Conservation (phyloP, 306 rosid species). For the Trifolium dubium region DNA sequence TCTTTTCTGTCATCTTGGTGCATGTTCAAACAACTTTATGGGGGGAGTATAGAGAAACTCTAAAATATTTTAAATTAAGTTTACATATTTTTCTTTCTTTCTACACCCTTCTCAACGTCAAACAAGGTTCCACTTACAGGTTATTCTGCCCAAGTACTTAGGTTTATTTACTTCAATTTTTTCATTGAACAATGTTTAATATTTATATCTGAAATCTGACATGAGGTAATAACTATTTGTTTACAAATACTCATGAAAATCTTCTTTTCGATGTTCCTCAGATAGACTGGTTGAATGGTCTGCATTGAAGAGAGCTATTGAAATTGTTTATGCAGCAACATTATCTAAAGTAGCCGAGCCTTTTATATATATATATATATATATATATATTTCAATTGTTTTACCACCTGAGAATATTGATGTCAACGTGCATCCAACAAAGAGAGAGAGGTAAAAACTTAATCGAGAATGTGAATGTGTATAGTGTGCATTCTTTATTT, state of each 20-base stretch:
- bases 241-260: constrained; percentile 38
- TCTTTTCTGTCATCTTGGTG: not conserved
- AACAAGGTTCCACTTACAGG: too few species aligned
- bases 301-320: constrained; percentile 93
- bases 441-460: constrained; percentile 80
- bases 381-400: constrained; percentile 71
- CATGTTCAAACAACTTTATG: not conserved
- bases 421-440: constrained; percentile 92
- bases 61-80: constrained; percentile 18
- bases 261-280: constrained; percentile 47
- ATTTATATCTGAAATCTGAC: constrained; percentile 11
- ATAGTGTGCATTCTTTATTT: constrained; percentile 12
- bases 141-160: too few species aligned
- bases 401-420: constrained; percentile 90
- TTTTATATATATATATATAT: constrained; percentile 80
- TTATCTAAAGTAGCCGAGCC: constrained; percentile 95
- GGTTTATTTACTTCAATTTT: constrained; percentile 14
- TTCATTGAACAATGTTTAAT: constrained; percentile 8
- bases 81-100: not conserved
- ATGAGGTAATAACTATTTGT: constrained; percentile 10
- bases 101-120: not conserved
- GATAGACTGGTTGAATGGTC: constrained; percentile 94
- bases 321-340: constrained; percentile 92
- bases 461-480: constrained; percentile 14
- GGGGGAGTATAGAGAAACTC: constrained; percentile 12